Evolutionary conservation across 371 early-diverging fungal genomes (phyloP).

Genomic region (Basidiobolus meristosporus): DNA sequence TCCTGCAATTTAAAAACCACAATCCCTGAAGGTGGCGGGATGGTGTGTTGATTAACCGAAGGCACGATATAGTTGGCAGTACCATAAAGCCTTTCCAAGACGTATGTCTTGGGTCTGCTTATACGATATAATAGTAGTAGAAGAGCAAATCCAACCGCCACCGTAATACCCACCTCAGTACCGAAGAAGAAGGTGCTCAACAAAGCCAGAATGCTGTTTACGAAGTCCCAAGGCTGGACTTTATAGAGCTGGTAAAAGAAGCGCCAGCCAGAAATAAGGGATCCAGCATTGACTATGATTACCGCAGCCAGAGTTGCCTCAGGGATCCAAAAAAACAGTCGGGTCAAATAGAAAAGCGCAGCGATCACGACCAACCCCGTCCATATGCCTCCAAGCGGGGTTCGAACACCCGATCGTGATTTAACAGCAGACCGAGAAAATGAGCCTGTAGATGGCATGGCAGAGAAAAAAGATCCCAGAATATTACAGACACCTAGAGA

Average conservation of each 20-base stretch:
- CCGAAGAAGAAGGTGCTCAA: neutral
- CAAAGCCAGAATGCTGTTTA: conserved; percentile 1
- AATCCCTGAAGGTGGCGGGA: conserved; percentile 23
- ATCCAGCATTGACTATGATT: conserved; percentile 41
- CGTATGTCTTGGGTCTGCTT: conserved; percentile 22
- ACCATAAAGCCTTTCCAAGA: too few relatives aligned
- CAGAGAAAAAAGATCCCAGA: conserved; percentile 60
- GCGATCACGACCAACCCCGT: conserved; percentile 52
- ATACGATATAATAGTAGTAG: conserved; percentile 23
- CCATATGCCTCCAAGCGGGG: conserved; percentile 57
- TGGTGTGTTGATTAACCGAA: conserved; percentile 6
- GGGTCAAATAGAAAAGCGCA: conserved; percentile 53
- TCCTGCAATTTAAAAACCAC: conserved; percentile 42
- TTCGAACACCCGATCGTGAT: conserved; percentile 51
- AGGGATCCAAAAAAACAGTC: conserved; percentile 66
- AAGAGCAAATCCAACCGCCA: conserved; percentile 21
- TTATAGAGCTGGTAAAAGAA: conserved; percentile 14
- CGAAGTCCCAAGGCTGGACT: conserved; percentile 12
- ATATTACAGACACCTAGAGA: conserved; percentile 69
- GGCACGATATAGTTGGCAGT: too few relatives aligned
- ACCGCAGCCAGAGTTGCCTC: conserved; percentile 38
- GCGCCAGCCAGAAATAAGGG: conserved; percentile 26
- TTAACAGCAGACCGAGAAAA: conserved; percentile 81
- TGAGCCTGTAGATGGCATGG: conserved; percentile 68
- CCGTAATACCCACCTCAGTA: conserved; percentile 24